A percentile compares a stretch with the other conserved stretches of the same genome.
phyloP scores from a whole-genome alignment of 441 rosid species.

The Macaranga tanarius region DNA sequence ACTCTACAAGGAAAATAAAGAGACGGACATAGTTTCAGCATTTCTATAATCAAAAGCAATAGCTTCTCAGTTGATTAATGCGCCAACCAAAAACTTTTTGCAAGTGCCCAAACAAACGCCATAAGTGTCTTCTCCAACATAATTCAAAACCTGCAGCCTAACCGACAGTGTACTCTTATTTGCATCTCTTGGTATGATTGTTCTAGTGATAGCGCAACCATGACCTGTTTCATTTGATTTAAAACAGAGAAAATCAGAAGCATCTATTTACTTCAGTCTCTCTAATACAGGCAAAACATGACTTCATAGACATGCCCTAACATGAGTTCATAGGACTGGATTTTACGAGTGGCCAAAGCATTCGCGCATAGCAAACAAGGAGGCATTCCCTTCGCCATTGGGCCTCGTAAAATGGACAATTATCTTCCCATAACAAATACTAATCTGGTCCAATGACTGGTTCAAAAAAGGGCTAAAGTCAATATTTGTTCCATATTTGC shows the following conservation, averaged over 20 bases:
- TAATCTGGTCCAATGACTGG: background rate
- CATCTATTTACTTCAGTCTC: background rate
- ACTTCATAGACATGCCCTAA: background rate
- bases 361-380: background rate
- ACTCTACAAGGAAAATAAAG: conserved; percentile 8
- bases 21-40: background rate
- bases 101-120: conserved; percentile 5
- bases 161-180: background rate
- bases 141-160: background rate
- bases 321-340: background rate
- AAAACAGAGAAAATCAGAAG: background rate
- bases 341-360: background rate
- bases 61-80: conserved; percentile 19
- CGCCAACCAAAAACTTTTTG: conserved; percentile 1
- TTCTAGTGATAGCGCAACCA: background rate
- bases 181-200: conserved; percentile 1
- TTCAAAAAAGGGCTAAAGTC: background rate
- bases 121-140: conserved; percentile 16
- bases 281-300: background rate
- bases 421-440: background rate
- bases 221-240: background rate
- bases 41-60: conserved; percentile 24
- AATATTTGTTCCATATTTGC: background rate
- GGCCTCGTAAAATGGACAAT: background rate
- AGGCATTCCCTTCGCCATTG: background rate